phyloP scores from a whole-genome alignment of 140 eudicot species.

The Oenanthe javanica region DNA sequence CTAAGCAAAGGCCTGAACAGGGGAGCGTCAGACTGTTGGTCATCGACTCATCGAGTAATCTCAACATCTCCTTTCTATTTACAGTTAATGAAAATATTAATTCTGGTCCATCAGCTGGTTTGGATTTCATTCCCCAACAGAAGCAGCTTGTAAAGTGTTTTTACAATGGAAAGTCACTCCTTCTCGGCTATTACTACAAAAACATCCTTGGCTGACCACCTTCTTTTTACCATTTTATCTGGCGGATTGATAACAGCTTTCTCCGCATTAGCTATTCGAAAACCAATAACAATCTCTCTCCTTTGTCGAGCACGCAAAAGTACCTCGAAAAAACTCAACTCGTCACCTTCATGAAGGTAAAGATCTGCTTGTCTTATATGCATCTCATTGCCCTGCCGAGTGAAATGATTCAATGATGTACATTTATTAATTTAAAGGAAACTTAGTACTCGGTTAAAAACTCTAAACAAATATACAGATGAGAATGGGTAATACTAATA shows the following conservation, averaged over 20 bases:
- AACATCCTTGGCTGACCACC: slow-evolving; percentile 67
- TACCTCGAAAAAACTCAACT: slow-evolving; percentile 67
- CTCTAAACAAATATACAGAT: not conserved
- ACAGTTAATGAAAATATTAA: not conserved
- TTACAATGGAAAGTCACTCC: slow-evolving; percentile 23
- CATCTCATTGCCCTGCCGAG: slow-evolving; percentile 71
- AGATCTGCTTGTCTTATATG: slow-evolving; percentile 75
- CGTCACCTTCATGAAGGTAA: slow-evolving; percentile 64
- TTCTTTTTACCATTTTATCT: slow-evolving; percentile 42
- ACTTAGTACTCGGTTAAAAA: not conserved
- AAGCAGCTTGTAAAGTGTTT: not conserved
- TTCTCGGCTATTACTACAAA: slow-evolving; percentile 85
- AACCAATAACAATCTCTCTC: slow-evolving; percentile 78
- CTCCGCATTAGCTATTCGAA: slow-evolving; percentile 53
- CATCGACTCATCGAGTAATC: not conserved
- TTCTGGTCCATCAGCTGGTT: not conserved
- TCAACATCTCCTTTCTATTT: not conserved
- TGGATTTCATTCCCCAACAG: not conserved
- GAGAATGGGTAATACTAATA: not conserved
- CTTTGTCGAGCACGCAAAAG: slow-evolving; percentile 67
- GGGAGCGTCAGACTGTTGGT: not conserved
- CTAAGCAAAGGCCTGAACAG: not conserved
- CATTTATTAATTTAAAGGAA: not conserved
- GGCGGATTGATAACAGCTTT: slow-evolving; percentile 77
- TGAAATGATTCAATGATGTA: not conserved